Conservation (phyloP, 1,139 yeast genomes). For the Tardiomyces digboiensis region DNA sequence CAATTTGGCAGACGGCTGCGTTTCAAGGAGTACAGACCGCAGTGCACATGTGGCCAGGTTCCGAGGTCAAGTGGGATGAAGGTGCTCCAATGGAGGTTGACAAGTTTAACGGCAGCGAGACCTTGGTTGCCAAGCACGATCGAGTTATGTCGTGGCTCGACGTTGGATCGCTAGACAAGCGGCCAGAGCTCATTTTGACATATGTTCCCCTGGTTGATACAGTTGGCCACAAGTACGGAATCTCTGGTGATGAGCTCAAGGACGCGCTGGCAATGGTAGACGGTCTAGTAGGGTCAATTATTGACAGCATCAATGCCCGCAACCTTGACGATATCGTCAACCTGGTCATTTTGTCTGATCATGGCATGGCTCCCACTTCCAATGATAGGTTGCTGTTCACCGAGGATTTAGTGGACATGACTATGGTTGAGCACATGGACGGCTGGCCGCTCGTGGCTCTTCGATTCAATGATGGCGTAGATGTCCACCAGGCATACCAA, state of each 20-base stretch:
- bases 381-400: constrained; percentile 51
- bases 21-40: constrained; percentile 59
- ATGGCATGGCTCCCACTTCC: constrained; percentile 89
- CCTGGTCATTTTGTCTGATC: constrained; percentile 74
- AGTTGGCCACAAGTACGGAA: constrained; percentile 64
- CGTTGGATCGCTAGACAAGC: constrained; percentile 20
- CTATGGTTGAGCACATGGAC: constrained; percentile 49
- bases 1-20: constrained; percentile 74
- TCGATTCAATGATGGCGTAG: constrained; percentile 38
- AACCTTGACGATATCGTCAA: constrained; percentile 59
- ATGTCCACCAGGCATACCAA: constrained; percentile 31
- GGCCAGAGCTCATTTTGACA: constrained; percentile 75
- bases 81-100: constrained; percentile 38
- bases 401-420: constrained; percentile 55
- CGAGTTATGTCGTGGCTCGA: constrained; percentile 58
- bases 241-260: constrained; percentile 47
- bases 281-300: constrained; percentile 42
- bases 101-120: constrained; percentile 54
- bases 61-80: constrained; percentile 50
- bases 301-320: constrained; percentile 40
- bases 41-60: constrained; percentile 97
- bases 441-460: constrained; percentile 91
- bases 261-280: constrained; percentile 58
- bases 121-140: constrained; percentile 44
- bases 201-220: constrained; percentile 79